Conservation (phyloP, 2,329 filamentous ascomycete genomes). For the Fusarium dimerum region DNA sequence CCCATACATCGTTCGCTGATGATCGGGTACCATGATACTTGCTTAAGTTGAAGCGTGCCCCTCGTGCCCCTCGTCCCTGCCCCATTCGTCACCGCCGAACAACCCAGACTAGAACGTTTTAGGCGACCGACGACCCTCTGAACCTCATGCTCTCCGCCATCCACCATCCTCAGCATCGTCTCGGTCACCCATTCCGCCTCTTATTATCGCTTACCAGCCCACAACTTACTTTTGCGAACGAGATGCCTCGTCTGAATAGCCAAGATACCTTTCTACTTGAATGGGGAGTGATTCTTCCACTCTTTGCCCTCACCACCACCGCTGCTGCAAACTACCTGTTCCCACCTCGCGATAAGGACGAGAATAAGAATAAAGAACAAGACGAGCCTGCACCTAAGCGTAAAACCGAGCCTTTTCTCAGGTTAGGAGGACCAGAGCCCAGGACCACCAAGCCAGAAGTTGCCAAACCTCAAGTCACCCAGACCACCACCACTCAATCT, state of each 20-base stretch:
- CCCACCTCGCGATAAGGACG: background rate
- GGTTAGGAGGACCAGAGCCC: too few species aligned
- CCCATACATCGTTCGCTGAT: too few species aligned
- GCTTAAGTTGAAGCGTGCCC: conserved; percentile 1
- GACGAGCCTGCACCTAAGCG: background rate
- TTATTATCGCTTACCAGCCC: conserved; percentile 22
- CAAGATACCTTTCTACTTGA: background rate
- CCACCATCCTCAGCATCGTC: conserved; percentile 12
- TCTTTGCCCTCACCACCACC: conserved; percentile 8
- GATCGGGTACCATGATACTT: too few species aligned
- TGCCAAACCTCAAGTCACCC: too few species aligned
- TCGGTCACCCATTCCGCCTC: conserved; percentile 23
- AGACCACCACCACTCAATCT: too few species aligned
- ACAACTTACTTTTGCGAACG: conserved; percentile 9
- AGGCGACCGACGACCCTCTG: conserved; percentile 35
- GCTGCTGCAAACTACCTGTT: conserved; percentile 1
- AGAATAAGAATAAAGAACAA: background rate
- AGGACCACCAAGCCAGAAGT: too few species aligned
- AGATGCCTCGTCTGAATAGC: background rate
- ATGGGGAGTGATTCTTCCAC: conserved; percentile 6
- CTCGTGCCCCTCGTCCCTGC: conserved; percentile 13
- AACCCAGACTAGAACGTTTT: conserved; percentile 33
- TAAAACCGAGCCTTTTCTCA: background rate
- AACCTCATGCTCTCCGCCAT: conserved; percentile 1
- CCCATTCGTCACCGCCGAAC: conserved; percentile 21